Evolutionary conservation across 108 stramenopile species (phyloP), one percentile per base, ranked within the genome.

Genomic region (Cyclostephanos invisitatus): DNA sequence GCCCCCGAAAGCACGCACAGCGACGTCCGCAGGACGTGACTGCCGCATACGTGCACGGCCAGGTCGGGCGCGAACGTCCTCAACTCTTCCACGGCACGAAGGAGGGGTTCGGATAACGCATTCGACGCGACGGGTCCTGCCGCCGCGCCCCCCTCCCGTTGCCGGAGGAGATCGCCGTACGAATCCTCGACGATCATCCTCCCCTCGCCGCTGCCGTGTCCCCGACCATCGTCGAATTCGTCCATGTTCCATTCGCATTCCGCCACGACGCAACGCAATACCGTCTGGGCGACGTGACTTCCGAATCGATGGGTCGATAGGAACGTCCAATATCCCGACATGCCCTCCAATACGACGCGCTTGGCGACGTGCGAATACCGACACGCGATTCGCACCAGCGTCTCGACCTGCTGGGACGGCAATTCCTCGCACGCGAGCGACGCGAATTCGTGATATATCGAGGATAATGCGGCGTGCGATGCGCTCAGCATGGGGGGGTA

Each of bases 301-400:
- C 91, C 93, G 67, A 88, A 94, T 67, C 93, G 83, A 74, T 94
- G 93, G 14, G 86, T 87, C 42, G 89, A 80, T 50, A 94, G 65
- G 66, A 91, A 90, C 7, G 87, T 65, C 72, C 84, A 78, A 62
- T 94, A 94, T 5, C 90, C 82, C 18, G 53, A 47, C 59, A 88
- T 74, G 46, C 82, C 81, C 24, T 51, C 47, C 73, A 94, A 75
- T 5, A 90, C 53, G 10, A 71, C 77, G 11, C 88, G 67, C n/a
- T 87, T 84, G 44, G 91, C 88, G 3, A 70, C 58, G 66, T 73
- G 80, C 12, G 87, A 90, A 69, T 84, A 85, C 10, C 89, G 88
- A 9, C 81, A 82, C 0, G 88, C 40, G 32, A 91, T 89, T 4
- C 81, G 85, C 3, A 87, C 80, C 12, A 94, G 47, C 25, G 85